These are phyloP conservation scores for Stephania cephalantha DNA, from an alignment of 164 flowering plant genomes.

Conservation along the genomic window DNA sequence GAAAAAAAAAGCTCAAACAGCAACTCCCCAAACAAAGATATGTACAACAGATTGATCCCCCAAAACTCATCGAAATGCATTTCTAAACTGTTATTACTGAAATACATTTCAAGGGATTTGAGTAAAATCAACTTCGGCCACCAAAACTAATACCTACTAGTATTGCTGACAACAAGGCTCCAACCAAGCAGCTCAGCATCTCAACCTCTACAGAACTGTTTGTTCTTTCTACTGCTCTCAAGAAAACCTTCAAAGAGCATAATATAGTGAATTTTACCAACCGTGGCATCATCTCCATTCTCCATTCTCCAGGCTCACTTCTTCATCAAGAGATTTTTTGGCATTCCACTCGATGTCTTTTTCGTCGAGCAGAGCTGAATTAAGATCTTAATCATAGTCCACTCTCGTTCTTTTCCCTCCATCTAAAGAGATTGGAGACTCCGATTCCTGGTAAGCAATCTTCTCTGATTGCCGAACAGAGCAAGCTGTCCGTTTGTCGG, in stretches of 20 bases:
- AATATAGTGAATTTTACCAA: background rate
- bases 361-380: background rate
- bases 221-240: background rate
- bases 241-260: background rate
- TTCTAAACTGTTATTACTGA: background rate
- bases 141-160: background rate
- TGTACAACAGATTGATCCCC: background rate
- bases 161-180: background rate
- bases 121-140: background rate
- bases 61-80: background rate
- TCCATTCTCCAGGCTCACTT: background rate
- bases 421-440: background rate
- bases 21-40: no score
- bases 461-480: background rate
- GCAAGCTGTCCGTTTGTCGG: background rate
- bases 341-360: no score
- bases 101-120: background rate
- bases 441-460: background rate
- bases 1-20: no score
- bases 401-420: background rate
- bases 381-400: background rate
- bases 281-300: background rate
- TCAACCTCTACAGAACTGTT: background rate
- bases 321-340: background rate
- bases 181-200: background rate